Conservation (phyloP, 148 eudicot genomes). For the Amaranthus palmeri region DNA sequence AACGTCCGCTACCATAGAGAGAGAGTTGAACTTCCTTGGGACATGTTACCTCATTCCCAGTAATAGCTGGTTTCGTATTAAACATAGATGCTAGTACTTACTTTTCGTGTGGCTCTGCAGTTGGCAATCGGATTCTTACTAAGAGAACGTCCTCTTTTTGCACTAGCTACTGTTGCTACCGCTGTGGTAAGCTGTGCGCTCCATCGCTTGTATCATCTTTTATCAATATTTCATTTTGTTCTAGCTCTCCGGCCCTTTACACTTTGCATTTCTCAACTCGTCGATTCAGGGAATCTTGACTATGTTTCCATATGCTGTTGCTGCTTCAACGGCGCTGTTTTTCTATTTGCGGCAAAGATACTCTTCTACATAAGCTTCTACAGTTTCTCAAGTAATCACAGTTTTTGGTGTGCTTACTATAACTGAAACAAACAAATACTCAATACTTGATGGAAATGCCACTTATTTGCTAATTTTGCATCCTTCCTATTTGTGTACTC, state of each 20-base stretch:
- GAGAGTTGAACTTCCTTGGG: neutral
- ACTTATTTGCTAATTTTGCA: too few species aligned
- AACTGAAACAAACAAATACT: too few species aligned
- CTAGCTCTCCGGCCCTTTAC: neutral
- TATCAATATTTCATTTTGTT: neutral
- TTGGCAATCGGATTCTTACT: conserved; percentile 70
- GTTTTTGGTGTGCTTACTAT: too few species aligned
- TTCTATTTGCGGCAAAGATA: conserved; percentile 47
- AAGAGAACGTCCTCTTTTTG: conserved; percentile 79
- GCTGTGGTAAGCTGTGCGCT: conserved; percentile 50
- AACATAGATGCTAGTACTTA: neutral
- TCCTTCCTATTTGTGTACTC: too few species aligned
- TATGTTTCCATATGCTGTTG: conserved; percentile 57
- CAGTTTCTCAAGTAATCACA: neutral
- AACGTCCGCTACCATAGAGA: neutral
- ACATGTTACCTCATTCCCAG: neutral
- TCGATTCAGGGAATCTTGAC: conserved; percentile 73
- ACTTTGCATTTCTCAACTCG: neutral
- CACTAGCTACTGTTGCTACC: conserved; percentile 86
- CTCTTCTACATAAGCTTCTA: conserved; percentile 32
- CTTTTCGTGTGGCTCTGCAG: conserved; percentile 30
- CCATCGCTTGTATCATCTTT: neutral
- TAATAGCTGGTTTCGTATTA: neutral
- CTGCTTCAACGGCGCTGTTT: conserved; percentile 66
- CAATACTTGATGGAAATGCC: too few species aligned